Conservation (phyloP, 2,329 filamentous ascomycete species). For the Paracorniculantispora psalliotae region DNA sequence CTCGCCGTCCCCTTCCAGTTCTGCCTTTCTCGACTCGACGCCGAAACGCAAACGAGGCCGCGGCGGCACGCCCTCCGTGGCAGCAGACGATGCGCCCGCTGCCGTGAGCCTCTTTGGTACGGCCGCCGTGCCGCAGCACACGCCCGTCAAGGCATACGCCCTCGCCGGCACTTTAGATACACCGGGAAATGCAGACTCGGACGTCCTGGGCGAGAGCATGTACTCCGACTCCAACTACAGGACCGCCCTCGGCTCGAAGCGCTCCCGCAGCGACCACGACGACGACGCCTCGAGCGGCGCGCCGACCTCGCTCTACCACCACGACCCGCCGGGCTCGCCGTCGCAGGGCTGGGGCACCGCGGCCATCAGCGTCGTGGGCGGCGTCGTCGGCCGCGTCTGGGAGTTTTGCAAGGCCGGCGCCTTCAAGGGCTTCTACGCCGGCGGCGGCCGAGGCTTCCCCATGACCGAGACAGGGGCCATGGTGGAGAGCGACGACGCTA, state of each 20-base stretch:
- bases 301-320: conserved; percentile 29
- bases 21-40: conserved; percentile 31
- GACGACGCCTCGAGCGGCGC: conserved; percentile 27
- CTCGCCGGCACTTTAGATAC: conserved; percentile 52
- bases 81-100: not conserved
- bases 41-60: conserved; percentile 44
- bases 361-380: conserved; percentile 60
- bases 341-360: conserved; percentile 50
- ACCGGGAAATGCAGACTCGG: conserved; percentile 32
- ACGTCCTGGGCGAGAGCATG: conserved; percentile 46
- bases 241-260: conserved; percentile 46
- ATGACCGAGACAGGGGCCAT: conserved; percentile 29
- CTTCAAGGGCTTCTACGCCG: conserved; percentile 82
- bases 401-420: conserved; percentile 72
- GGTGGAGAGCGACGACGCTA: conserved; percentile 22
- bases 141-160: conserved; percentile 35
- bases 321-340: conserved; percentile 24
- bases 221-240: conserved; percentile 55
- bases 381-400: conserved; percentile 72
- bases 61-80: conserved; percentile 22
- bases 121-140: conserved; percentile 16
- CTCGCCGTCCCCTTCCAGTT: conserved; percentile 31
- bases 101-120: conserved; percentile 17
- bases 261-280: conserved; percentile 27
- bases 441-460: conserved; percentile 69